Evolutionary conservation across 2,329 filamentous ascomycete genomes (phyloP).

Genomic region (Volutella citrinella): DNA sequence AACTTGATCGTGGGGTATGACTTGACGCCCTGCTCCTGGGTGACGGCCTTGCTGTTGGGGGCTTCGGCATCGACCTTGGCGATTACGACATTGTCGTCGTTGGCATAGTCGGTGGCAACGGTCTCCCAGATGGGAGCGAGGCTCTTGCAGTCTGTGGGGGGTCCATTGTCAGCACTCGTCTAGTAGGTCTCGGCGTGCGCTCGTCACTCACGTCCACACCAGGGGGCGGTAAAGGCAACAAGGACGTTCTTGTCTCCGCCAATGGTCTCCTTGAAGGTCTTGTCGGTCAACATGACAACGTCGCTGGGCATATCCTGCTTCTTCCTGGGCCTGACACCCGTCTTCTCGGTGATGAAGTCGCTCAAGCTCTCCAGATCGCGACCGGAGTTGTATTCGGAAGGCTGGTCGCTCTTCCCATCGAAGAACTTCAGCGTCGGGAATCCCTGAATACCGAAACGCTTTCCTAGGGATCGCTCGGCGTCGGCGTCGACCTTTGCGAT

Average conservation of each 20-base stretch:
- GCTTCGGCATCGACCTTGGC: constrained; percentile 96
- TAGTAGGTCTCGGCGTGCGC: not conserved
- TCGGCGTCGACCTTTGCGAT: constrained; percentile 98
- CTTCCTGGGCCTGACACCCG: constrained; percentile 75
- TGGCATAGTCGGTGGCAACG: constrained; percentile 75
- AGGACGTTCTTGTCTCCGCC: constrained; percentile 86
- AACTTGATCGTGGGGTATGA: constrained; percentile 98
- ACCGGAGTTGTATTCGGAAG: constrained; percentile 80
- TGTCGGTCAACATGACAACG: constrained; percentile 77
- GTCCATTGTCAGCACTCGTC: constrained; percentile 14
- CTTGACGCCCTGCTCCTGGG: constrained; percentile 71
- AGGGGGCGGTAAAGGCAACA: constrained; percentile 95
- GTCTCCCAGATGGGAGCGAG: constrained; percentile 90
- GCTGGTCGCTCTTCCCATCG: constrained; percentile 86
- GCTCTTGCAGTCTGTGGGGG: constrained; percentile 83
- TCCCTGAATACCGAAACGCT: constrained; percentile 84
- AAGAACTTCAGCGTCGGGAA: constrained; percentile 99
- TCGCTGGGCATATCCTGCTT: constrained; percentile 70
- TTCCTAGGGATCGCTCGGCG: constrained; percentile 77
- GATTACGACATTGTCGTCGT: constrained; percentile 76
- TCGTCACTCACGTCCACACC: constrained; percentile 86
- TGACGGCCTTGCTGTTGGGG: constrained; percentile 75
- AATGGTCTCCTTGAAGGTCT: constrained; percentile 72
- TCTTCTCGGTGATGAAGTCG: constrained; percentile 82
- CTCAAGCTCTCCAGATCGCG: constrained; percentile 83